Base-by-base conservation (phyloP, 2,329 filamentous ascomycete species). In the Phaeosphaeria sp. region DNA sequence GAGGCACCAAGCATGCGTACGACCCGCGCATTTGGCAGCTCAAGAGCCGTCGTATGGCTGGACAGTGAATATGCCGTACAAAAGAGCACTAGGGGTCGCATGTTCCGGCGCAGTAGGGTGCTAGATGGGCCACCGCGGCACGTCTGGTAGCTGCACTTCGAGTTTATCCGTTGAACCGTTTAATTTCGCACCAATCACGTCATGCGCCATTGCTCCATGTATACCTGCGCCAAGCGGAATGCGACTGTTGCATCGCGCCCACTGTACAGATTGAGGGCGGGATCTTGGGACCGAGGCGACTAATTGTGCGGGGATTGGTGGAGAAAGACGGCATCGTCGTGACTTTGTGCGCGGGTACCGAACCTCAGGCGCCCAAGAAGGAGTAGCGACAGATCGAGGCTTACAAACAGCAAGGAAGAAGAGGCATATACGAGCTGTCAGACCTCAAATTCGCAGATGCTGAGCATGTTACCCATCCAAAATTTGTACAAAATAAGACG, bases 1-100 rank as follows among this genome's bases (percentile, higher is more conserved):
- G 65, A 68, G 68, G 60, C 64, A 66, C 61, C 67, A 67, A 70
- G 67, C 66, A 67, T 71, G 72, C 74, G 72, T 60, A 59, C 62
- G 66, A 69, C 61, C 69, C 69, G 71, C 72, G 69, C 65, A 63
- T 64, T 68, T 65, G 63, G 63, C 57, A 55, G 58, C 62, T 67
- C 65, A 62, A 65, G 63, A 62, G 66, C 60, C 69, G 60, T 74
- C 67, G 69, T 76, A 76, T 76, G 72, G 74, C 72, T 77, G 72
- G 73, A 75, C 68, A 66, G 62, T 72, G 68, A 72, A 75, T 70
- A 74, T 73, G 74, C 72, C 74, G 73, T 73, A 68, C 59, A 50
- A 61, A 63, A 64, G 42, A 56, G 56, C 63, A 56, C 64, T 70
- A 68, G 61, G 49, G 51, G 48, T 60, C 54, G 62, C 65, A 67